These are phyloP conservation scores for Ramaria sp. DNA, from an alignment of 768 basidiomycete genomes.

Conservation along the genomic window DNA sequence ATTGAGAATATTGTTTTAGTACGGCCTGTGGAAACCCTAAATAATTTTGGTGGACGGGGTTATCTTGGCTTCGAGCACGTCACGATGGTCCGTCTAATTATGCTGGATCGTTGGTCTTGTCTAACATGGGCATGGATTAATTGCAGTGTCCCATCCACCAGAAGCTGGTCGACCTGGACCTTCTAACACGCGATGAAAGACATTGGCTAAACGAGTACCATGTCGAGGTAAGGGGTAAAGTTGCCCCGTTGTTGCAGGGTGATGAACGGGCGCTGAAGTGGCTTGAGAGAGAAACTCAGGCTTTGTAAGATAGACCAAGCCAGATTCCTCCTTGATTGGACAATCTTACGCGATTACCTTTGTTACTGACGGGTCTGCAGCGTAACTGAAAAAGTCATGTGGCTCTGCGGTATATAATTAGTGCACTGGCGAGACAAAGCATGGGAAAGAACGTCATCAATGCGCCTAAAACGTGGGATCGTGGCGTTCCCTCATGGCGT, in stretches of 20 bases:
- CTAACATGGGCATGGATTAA: neutral
- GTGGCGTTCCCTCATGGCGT: neutral
- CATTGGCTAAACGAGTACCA: slow-evolving; percentile 84
- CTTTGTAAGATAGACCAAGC: neutral
- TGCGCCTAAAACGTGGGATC: neutral
- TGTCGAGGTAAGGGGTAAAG: slow-evolving; percentile 58
- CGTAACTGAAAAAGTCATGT: neutral
- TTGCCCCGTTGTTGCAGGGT: slow-evolving; percentile 57
- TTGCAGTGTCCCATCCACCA: slow-evolving; percentile 75
- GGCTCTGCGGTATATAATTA: neutral
- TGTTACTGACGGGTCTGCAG: neutral
- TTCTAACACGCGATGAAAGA: slow-evolving; percentile 61
- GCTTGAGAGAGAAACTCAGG: slow-evolving; percentile 40
- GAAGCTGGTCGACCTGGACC: slow-evolving; percentile 54
- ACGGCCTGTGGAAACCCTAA: slow-evolving; percentile 52
- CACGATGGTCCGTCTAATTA: slow-evolving; percentile 57
- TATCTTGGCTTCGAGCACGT: slow-evolving; percentile 80
- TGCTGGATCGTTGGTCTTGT: neutral
- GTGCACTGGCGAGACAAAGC: neutral
- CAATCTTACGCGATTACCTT: neutral
- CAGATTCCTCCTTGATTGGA: neutral
- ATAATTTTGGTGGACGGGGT: slow-evolving; percentile 75
- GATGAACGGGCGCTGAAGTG: slow-evolving; percentile 50
- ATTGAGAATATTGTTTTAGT: slow-evolving; percentile 87
- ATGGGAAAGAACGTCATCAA: neutral